Percentiles rank a stretch among this genome's conserved stretches.
Evolutionary conservation across 441 rosid genomes (phyloP).

Genomic region (Populus hybrid): DNA sequence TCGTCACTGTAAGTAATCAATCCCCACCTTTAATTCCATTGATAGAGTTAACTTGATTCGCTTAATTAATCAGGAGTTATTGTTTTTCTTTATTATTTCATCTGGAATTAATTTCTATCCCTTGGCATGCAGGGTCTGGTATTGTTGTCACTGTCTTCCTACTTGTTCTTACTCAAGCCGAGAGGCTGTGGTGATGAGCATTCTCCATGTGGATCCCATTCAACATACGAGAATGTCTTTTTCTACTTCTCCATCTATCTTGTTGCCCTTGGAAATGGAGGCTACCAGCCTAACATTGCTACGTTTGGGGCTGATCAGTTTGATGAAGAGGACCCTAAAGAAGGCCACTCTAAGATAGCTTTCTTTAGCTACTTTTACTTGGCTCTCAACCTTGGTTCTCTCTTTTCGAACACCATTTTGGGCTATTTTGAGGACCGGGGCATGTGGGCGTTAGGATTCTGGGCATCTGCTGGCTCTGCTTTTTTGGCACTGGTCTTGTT

Average conservation of each 20-base stretch:
- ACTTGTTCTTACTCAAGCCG: constrained; percentile 69
- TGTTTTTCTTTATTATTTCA: neutral
- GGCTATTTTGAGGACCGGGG: constrained; percentile 84
- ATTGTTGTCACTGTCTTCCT: constrained; percentile 62
- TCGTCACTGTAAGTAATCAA: constrained; percentile 76
- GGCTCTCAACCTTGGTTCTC: constrained; percentile 83
- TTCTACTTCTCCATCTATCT: constrained; percentile 87
- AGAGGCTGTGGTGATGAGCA: constrained; percentile 63
- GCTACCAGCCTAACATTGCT: constrained; percentile 88
- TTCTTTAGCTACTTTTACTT: constrained; percentile 96
- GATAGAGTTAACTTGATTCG: neutral
- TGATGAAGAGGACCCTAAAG: constrained; percentile 71
- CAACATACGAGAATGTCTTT: constrained; percentile 40
- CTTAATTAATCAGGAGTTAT: too few relatives aligned
- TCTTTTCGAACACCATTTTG: constrained; percentile 85
- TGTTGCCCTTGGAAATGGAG: constrained; percentile 88
- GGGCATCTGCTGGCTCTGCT: constrained; percentile 80
- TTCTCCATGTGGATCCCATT: constrained; percentile 59
- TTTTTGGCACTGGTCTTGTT: constrained; percentile 59
- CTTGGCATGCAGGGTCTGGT: constrained; percentile 55
- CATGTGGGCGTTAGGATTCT: constrained; percentile 83
- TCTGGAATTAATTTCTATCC: neutral
- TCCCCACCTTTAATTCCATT: neutral
- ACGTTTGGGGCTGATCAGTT: constrained; percentile 97
- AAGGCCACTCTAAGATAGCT: constrained; percentile 68